phyloP scores from a whole-genome alignment of 1,284 basidiomycete genomes.

The Ceratobasidium sp. region DNA sequence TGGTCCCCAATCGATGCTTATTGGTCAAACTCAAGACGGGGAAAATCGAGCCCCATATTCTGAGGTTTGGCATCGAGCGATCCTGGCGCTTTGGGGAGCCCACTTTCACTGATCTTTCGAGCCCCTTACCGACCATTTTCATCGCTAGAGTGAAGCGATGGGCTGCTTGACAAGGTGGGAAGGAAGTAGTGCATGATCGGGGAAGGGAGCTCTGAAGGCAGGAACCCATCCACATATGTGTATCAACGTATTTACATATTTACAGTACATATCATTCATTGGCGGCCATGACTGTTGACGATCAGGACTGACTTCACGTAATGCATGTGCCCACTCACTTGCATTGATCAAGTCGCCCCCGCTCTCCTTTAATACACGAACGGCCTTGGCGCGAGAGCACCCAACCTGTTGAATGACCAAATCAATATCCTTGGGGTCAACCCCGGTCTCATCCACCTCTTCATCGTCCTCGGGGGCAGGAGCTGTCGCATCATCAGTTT shows the following conservation, averaged over 20 bases:
- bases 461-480: slow-evolving; percentile 68
- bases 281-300: slow-evolving; percentile 67
- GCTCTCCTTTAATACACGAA: slow-evolving; percentile 84
- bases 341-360: slow-evolving; percentile 93
- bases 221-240: no score
- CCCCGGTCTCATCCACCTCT: slow-evolving; percentile 76
- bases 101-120: slow-evolving; percentile 43
- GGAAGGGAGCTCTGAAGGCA: no score
- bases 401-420: slow-evolving; percentile 84
- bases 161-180: no score
- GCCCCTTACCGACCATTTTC: slow-evolving; percentile 45
- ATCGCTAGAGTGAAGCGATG: no score
- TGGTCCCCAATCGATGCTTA: no score
- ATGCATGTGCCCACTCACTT: slow-evolving; percentile 64
- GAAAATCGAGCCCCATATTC: no score
- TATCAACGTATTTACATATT: no score
- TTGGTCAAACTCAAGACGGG: no score
- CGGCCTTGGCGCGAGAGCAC: slow-evolving; percentile 88
- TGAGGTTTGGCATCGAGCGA: not conserved
- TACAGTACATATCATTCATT: slow-evolving; percentile 51
- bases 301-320: not conserved
- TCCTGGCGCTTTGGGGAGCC: slow-evolving; percentile 14
- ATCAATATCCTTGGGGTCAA: slow-evolving; percentile 95
- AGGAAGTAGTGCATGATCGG: no score
- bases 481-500: slow-evolving; percentile 46